Base-by-base conservation (phyloP, 768 basidiomycete genomes). In the Daedaleopsis sinensis region DNA sequence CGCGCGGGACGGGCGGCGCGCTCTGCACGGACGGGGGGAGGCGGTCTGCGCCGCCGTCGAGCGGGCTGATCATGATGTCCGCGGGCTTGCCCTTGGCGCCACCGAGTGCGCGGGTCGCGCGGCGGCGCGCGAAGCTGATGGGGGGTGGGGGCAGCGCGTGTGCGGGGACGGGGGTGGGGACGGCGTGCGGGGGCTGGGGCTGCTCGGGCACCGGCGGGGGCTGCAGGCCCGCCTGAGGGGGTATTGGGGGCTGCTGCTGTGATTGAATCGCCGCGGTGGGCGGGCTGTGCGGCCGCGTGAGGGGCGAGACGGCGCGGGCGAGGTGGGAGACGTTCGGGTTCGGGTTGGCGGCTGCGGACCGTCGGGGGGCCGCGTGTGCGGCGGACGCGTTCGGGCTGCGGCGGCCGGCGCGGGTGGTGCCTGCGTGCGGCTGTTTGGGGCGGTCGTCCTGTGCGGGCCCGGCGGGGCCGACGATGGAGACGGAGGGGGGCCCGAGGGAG, bases 41-140 rank as follows among this genome's bases (percentile, higher is more conserved):
- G 58, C 83, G 83, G 60, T 86, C 85, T 24, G 76, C 72, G 15
- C 77, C 77, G 5, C 78, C 70, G 62, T 87, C 87, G 55, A 87
- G 79, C 11, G 90, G 89, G 65, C 84, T 88, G 78, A 93, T 91
- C 62, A 91, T 68, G 62, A 91, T 89, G 68, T 92, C 90, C 1
- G 90, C 89, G 0, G 90, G 90, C 72, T 91, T 92, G 74, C 80
- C 71, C 50, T 71, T 89, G 71, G 82, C 85, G 49, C 78, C 80
- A 0, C 70, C 75, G n/a, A 86, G 85, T 13, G 86, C 65, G 59
- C 85, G 85, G 27, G 82, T 84, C 11, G 89, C 87, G 49, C 90
- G 84, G 56, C 91, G 89, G 39, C 84, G 82, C 15, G 89, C 87
- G 72, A 92, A 91, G 73, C 88, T 90, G 70, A 89, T 90, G 32